Conservation (phyloP, 257 asterid species). For the Przewalskia tangutica region DNA sequence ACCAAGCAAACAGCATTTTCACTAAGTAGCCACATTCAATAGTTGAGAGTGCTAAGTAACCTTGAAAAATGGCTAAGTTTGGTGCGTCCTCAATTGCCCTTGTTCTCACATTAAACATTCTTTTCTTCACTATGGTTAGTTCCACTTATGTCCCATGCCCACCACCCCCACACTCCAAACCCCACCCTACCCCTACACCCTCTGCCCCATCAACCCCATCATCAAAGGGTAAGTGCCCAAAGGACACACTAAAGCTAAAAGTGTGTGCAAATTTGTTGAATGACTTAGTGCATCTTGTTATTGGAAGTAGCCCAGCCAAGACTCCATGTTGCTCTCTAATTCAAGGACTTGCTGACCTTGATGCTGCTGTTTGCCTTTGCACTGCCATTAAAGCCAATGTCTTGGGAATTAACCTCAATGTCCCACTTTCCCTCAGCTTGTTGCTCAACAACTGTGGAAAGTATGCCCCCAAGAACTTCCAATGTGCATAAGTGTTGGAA, state of each 20-base stretch:
- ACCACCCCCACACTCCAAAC: neutral
- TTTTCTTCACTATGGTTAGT: constrained; percentile 19
- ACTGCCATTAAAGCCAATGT: constrained; percentile 16
- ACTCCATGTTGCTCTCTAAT: constrained; percentile 10
- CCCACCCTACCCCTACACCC: neutral
- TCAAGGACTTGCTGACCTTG: constrained; percentile 10
- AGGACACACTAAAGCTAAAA: constrained; percentile 4
- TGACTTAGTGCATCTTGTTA: neutral
- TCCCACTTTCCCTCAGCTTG: constrained; percentile 3
- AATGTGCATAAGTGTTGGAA: too few relatives aligned
- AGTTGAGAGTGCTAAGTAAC: neutral
- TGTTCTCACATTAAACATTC: constrained; percentile 14
- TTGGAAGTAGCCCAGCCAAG: constrained; percentile 4
- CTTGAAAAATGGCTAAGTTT: neutral
- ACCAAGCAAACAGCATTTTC: neutral
- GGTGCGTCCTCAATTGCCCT: neutral
- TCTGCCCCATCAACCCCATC: neutral
- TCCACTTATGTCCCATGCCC: constrained; percentile 11
- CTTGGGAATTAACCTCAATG: constrained; percentile 6
- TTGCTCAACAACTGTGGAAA: constrained; percentile 16
- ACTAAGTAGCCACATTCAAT: neutral
- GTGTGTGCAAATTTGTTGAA: constrained; percentile 5
- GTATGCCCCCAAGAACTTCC: neutral
- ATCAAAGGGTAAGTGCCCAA: neutral
- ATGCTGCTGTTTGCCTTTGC: constrained; percentile 25